Evolutionary conservation across 805 yeast species (phyloP).

Genomic region (Lipomyces yamadae): DNA sequence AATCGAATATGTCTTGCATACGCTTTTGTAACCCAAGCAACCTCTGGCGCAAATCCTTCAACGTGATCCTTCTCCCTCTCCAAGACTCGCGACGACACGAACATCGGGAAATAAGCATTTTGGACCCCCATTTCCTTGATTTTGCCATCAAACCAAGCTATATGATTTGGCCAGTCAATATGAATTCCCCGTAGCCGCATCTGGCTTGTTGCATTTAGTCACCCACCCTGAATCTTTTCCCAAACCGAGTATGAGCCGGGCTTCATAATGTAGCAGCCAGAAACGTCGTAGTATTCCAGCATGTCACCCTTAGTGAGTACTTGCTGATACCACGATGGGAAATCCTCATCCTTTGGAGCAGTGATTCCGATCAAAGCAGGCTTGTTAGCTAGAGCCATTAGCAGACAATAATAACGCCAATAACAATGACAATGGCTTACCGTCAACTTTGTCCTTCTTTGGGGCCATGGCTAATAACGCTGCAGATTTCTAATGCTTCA

Average conservation of each 20-base stretch:
- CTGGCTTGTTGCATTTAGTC: background rate
- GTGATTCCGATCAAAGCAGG: constrained; percentile 89
- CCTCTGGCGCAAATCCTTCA: constrained; percentile 99
- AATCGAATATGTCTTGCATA: constrained; percentile 3
- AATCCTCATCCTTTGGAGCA: constrained; percentile 87
- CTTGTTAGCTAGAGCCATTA: constrained; percentile 15
- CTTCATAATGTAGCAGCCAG: constrained; percentile 97
- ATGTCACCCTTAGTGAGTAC: constrained; percentile 95
- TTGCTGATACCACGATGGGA: constrained; percentile 97
- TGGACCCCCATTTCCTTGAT: constrained; percentile 90
- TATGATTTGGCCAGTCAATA: background rate
- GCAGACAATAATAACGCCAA: background rate
- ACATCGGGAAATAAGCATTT: constrained; percentile 98
- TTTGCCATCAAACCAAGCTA: constrained; percentile 72
- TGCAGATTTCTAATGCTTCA: background rate
- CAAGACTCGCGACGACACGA: constrained; percentile 87
- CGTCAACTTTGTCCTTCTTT: constrained; percentile 25
- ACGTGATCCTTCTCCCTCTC: constrained; percentile 98
- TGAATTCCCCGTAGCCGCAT: background rate
- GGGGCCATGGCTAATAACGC: constrained; percentile 21
- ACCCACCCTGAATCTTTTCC: constrained; percentile 76
- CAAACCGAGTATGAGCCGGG: constrained; percentile 94
- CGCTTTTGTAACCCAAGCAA: constrained; percentile 99
- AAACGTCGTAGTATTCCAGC: constrained; percentile 97
- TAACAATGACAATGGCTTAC: constrained; percentile 8